A percentile compares a stretch with the other conserved stretches of the same genome.
These are phyloP conservation scores for Tylopilus sp. DNA, from an alignment of 768 basidiomycete genomes.

Conservation along the genomic window DNA sequence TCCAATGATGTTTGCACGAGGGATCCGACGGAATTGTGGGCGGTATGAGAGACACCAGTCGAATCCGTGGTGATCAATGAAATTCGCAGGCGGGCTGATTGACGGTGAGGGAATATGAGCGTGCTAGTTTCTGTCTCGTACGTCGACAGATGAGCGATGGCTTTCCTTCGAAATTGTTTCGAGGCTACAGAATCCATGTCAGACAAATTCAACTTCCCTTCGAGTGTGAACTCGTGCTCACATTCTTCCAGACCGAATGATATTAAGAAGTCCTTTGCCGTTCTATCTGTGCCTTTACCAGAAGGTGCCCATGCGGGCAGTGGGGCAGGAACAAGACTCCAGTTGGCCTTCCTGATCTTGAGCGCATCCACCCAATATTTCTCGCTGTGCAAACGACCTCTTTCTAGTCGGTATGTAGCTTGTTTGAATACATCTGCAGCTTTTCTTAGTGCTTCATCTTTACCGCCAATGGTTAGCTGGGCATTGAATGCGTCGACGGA, in stretches of 20 bases:
- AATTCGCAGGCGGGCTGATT: slow-evolving; percentile 59
- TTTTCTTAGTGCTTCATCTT: slow-evolving; percentile 75
- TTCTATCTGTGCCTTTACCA: slow-evolving; percentile 76
- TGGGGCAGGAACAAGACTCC: slow-evolving; percentile 78
- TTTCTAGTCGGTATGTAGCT: slow-evolving; percentile 68
- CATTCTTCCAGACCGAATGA: slow-evolving; percentile 82
- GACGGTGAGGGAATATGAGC: slow-evolving; percentile 64
- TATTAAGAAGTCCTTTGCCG: slow-evolving; percentile 77
- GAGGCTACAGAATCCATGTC: slow-evolving; percentile 47
- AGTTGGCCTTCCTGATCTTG: slow-evolving; percentile 71
- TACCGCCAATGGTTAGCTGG: slow-evolving; percentile 70
- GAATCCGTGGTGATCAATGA: slow-evolving; percentile 40
- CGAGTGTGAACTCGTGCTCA: slow-evolving; percentile 35
- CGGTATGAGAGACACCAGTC: slow-evolving; percentile 31
- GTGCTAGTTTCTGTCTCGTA: slow-evolving; percentile 40
- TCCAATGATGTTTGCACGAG: slow-evolving; percentile 42
- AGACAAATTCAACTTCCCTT: neutral
- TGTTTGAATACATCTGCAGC: slow-evolving; percentile 68
- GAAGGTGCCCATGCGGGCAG: slow-evolving; percentile 65
- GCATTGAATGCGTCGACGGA: slow-evolving; percentile 72
- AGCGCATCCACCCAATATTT: slow-evolving; percentile 83
- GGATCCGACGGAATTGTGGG: slow-evolving; percentile 36
- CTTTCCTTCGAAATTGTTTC: slow-evolving; percentile 57
- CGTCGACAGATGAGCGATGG: slow-evolving; percentile 65
- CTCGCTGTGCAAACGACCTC: slow-evolving; percentile 57